These are phyloP conservation scores for Arthrocladium fulminans DNA, from an alignment of 2,329 filamentous ascomycete genomes.

Conservation along the genomic window DNA sequence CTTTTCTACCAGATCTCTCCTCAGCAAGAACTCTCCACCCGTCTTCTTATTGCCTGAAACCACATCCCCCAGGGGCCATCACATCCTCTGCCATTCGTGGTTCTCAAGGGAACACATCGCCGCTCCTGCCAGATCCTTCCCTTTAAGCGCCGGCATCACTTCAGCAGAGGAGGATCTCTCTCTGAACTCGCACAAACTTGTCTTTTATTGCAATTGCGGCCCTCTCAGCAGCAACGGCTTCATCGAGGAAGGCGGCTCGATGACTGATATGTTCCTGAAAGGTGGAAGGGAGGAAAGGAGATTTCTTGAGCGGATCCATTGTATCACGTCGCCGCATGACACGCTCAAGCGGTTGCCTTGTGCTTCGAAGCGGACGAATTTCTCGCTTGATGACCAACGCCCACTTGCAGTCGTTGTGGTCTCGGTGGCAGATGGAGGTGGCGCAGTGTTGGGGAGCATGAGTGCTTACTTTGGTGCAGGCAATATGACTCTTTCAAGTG, in stretches of 20 bases:
- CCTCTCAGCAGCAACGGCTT: neutral
- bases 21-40: neutral
- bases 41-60: neutral
- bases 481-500: too few species aligned
- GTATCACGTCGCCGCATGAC: neutral
- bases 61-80: neutral
- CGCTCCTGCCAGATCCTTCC: neutral
- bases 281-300: conserved; percentile 5
- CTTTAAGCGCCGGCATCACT: conserved; percentile 3
- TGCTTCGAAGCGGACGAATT: neutral
- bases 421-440: neutral
- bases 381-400: neutral
- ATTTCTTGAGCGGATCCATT: neutral
- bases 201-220: neutral
- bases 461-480: too few species aligned
- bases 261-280: conserved; percentile 5
- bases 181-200: neutral
- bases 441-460: too few species aligned
- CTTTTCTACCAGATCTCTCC: neutral
- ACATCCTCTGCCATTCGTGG: neutral
- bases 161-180: neutral
- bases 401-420: neutral
- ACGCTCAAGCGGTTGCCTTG: neutral
- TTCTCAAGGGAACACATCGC: neutral
- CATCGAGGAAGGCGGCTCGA: neutral